A percentile compares a stretch with the other conserved stretches of the same genome.
Conservation (phyloP, 2,329 filamentous ascomycete species). For the Paecilomyces variotii region DNA sequence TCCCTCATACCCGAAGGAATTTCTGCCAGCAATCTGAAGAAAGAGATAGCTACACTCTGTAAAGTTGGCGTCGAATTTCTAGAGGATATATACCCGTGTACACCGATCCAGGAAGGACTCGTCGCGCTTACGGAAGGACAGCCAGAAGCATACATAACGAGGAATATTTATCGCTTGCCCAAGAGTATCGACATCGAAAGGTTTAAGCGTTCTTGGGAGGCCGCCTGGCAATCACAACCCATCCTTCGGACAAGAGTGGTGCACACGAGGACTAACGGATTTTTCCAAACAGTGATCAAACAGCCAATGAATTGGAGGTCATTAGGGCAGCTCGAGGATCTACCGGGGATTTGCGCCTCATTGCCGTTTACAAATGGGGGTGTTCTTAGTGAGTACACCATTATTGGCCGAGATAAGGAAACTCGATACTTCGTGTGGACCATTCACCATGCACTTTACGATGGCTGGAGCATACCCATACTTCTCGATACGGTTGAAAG, state of each 20-base stretch:
- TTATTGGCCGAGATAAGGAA: conserved; percentile 1
- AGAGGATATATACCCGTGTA: conserved; percentile 35
- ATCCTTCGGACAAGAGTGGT: conserved; percentile 37
- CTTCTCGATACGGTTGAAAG: conserved; percentile 10
- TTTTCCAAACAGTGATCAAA: conserved; percentile 21
- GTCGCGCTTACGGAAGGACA: conserved; percentile 30
- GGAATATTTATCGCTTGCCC: conserved; percentile 26
- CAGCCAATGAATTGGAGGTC: conserved; percentile 14
- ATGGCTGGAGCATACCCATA: conserved; percentile 24
- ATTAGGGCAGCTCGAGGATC: conserved; percentile 3
- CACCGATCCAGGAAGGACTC: conserved; percentile 36
- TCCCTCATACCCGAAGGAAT: conserved; percentile 2
- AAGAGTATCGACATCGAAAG: conserved; percentile 21
- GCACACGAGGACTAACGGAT: conserved; percentile 13
- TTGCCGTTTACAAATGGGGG: conserved; percentile 6
- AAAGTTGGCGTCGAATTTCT: conserved; percentile 14
- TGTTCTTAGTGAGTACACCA: conserved; percentile 5
- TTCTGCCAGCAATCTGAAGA: background rate
- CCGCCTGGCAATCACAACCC: conserved; percentile 22
- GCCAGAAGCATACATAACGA: conserved; percentile 33
- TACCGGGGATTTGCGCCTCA: conserved; percentile 3
- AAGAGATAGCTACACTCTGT: conserved; percentile 13
- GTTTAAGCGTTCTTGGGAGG: conserved; percentile 33
- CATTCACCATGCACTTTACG: conserved; percentile 38
- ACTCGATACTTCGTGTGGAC: conserved; percentile 28